Percentiles rank a stretch among this genome's conserved stretches.
These are phyloP conservation scores for Talaromyces ruber DNA, from an alignment of 495 filamentous ascomycete species.

Conservation along the genomic window DNA sequence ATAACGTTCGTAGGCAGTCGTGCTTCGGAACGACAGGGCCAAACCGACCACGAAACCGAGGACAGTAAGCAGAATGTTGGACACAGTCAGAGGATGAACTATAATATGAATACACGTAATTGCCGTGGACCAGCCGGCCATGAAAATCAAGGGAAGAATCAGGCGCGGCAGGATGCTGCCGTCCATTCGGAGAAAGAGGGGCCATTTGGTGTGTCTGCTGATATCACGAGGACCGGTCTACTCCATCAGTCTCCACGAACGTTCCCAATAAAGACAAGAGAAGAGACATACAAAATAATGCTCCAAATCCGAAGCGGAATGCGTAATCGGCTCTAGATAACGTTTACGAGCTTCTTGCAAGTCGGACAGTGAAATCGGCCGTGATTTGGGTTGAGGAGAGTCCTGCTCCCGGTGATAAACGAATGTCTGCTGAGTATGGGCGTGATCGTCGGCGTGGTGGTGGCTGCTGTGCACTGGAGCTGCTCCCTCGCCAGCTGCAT, in stretches of 20 bases:
- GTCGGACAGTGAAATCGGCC: constrained; percentile 13
- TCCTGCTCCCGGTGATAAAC: constrained; percentile 17
- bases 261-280: too few species aligned
- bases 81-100: constrained; percentile 45
- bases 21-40: constrained; percentile 72
- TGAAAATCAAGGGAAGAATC: constrained; percentile 61
- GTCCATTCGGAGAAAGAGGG: constrained; percentile 69
- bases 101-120: constrained; percentile 56
- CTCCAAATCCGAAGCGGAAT: constrained; percentile 19
- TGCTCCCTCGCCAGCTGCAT: constrained; percentile 9
- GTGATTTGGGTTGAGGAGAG: constrained; percentile 10
- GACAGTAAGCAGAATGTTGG: constrained; percentile 67
- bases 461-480: constrained; percentile 19
- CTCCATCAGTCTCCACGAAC: constrained; percentile 10
- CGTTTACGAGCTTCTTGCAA: constrained; percentile 23
- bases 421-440: constrained; percentile 9
- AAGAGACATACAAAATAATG: constrained; percentile 37
- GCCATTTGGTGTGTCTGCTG: constrained; percentile 72
- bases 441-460: constrained; percentile 2
- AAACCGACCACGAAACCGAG: constrained; percentile 86
- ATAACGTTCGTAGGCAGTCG: constrained; percentile 78
- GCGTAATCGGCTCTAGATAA: not conserved
- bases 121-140: constrained; percentile 59
- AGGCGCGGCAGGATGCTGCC: constrained; percentile 74
- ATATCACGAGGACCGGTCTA: constrained; percentile 57